Conservation (phyloP, 805 yeast genomes). For the Saccharomycopsis sp. region DNA sequence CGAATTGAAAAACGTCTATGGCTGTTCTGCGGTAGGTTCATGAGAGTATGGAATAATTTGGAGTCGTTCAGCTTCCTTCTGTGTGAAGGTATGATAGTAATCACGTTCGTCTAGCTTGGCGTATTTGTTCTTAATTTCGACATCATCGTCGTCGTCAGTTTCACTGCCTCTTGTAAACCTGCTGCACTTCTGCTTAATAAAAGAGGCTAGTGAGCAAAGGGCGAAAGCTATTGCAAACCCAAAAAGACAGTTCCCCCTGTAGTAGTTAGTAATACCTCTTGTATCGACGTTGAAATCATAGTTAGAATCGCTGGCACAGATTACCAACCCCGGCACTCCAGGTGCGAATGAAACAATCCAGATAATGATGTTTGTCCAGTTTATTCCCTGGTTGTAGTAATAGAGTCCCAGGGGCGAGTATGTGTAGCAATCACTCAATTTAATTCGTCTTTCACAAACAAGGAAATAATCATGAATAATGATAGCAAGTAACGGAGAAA, state of each 20-base stretch:
- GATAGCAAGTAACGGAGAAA: conserved; percentile 36
- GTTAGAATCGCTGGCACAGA: conserved; percentile 30
- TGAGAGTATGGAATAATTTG: conserved; percentile 26
- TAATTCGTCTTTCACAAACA: conserved; percentile 32
- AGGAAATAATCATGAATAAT: conserved; percentile 34
- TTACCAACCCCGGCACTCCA: conserved; percentile 43
- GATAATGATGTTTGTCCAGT: conserved; percentile 35
- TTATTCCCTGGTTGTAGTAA: conserved; percentile 35
- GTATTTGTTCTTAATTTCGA: background rate
- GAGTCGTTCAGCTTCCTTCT: conserved; percentile 30
- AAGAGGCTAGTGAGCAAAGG: conserved; percentile 29
- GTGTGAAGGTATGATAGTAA: conserved; percentile 34
- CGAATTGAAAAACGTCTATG: background rate
- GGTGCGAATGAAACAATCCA: conserved; percentile 39
- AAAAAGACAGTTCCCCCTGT: conserved; percentile 38
- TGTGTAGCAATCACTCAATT: conserved; percentile 36
- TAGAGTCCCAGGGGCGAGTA: conserved; percentile 31
- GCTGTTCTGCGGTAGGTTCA: background rate
- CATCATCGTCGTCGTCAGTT: conserved; percentile 19
- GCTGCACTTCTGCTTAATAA: conserved; percentile 12
- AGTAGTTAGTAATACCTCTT: conserved; percentile 37
- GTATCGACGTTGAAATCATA: conserved; percentile 18
- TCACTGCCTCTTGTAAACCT: conserved; percentile 32
- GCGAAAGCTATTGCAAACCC: conserved; percentile 36
- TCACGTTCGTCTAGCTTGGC: conserved; percentile 33